Conservation (phyloP, 164 flowering plant species). For the Umbellularia californica region DNA sequence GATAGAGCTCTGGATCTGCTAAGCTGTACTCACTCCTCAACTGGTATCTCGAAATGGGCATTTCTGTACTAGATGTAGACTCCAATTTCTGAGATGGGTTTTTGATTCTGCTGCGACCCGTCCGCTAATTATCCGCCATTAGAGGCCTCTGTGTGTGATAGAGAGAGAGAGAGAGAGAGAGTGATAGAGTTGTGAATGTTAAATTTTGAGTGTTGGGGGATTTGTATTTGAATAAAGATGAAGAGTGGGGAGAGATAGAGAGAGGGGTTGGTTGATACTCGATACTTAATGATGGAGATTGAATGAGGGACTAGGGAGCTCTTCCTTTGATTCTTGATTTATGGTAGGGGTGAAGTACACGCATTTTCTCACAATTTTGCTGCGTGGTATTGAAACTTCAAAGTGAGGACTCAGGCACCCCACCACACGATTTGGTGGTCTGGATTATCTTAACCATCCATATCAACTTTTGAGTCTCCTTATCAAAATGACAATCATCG, state of each 20-base stretch:
- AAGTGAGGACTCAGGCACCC: not conserved
- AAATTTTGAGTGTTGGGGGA: not conserved
- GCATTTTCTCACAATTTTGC: not conserved
- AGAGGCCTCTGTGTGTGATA: conserved; percentile 1
- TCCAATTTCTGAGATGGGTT: not conserved
- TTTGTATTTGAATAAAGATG: not conserved
- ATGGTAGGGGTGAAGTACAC: not conserved
- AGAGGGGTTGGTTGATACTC: too few species aligned
- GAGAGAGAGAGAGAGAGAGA: not conserved
- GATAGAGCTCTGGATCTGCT: conserved; percentile 89
- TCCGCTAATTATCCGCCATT: conserved; percentile 14
- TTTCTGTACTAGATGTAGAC: conserved; percentile 13
- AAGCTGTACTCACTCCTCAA: conserved; percentile 77
- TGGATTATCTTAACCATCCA: too few species aligned
- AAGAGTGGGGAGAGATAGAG: too few species aligned
- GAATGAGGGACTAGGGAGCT: too few species aligned
- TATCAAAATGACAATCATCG: too few species aligned
- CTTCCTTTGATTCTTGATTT: not conserved
- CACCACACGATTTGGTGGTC: too few species aligned
- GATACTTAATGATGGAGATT: too few species aligned
- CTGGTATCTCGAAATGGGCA: conserved; percentile 83
- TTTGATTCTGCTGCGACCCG: not conserved
- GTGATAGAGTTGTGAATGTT: not conserved
- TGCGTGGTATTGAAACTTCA: not conserved
- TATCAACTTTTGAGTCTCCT: too few species aligned